phyloP scores from a whole-genome alignment of 2,329 filamentous ascomycete species.

The Alternaria arbusti region DNA sequence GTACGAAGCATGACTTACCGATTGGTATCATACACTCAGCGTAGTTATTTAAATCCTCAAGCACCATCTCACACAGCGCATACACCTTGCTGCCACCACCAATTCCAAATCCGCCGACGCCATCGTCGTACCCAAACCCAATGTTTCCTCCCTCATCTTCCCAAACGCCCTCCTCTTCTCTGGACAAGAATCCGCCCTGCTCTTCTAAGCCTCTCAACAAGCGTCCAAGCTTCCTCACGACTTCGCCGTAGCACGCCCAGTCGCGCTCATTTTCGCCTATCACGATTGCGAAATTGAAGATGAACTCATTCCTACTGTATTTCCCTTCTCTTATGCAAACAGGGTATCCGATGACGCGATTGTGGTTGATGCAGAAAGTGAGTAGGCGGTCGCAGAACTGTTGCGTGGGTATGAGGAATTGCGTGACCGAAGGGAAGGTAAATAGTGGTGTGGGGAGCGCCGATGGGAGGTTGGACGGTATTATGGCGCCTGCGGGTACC shows the following conservation, averaged over 20 bases:
- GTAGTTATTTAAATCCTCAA: slow-evolving; percentile 96
- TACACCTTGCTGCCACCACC: slow-evolving; percentile 59
- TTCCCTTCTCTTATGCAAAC: slow-evolving; percentile 79
- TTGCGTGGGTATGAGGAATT: slow-evolving; percentile 93
- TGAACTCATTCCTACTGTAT: slow-evolving; percentile 93
- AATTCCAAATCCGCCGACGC: slow-evolving; percentile 31
- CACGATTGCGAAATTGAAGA: slow-evolving; percentile 95
- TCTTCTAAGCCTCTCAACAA: slow-evolving; percentile 91
- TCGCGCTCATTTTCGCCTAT: slow-evolving; percentile 70
- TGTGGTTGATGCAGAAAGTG: slow-evolving; percentile 75
- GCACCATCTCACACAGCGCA: slow-evolving; percentile 80
- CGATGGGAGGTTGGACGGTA: slow-evolving; percentile 47
- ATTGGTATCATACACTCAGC: slow-evolving; percentile 99
- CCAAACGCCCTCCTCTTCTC: slow-evolving; percentile 55
- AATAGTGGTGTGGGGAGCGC: slow-evolving; percentile 69
- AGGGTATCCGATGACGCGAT: slow-evolving; percentile 85
- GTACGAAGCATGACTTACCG: slow-evolving; percentile 59
- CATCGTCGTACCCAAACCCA: slow-evolving; percentile 9
- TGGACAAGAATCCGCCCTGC: slow-evolving; percentile 82
- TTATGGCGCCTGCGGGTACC: slow-evolving; percentile 67
- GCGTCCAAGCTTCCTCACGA: slow-evolving; percentile 83
- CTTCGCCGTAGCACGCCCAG: slow-evolving; percentile 79
- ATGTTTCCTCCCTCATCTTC: slow-evolving; percentile 31
- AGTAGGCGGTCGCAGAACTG: slow-evolving; percentile 93
- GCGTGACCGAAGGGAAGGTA: slow-evolving; percentile 83